Base-by-base conservation (phyloP, 2,329 filamentous ascomycete species). In the Colletotrichum sp. region DNA sequence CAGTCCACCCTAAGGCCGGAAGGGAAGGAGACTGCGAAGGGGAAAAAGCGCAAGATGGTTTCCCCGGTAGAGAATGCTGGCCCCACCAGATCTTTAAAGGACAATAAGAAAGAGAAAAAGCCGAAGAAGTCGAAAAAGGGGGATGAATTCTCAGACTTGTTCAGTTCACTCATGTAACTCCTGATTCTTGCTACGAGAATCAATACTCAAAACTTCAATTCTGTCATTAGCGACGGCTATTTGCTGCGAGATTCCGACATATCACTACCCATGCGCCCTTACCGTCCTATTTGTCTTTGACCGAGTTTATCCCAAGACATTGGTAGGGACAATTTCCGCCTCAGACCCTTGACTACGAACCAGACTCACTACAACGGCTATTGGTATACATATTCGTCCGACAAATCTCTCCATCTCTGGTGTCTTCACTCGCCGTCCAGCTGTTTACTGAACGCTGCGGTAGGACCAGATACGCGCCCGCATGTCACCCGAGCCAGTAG, bases 401-500 rank as follows among this genome's bases (percentile, higher is more conserved):
- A 24, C 44, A 52, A 48, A 48, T 22, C 34, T 22, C 44, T 52
- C 44, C 44, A 52, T 52, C 44, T 52, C n/a, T 52, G 8, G 10
- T 22, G 55, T 62, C 28, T 62, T 62, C 28, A 28, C 24, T 28
- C 59, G 5, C 59, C 8, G 28, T 16, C 59, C 28, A n/a, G 24
- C 28, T 62, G 9, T 32, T 57, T 73, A 78, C 72, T 78, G 77
- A 26, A 78, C 72, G 32, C 75, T 78, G 71, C 91, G 89, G 82
- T 95, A 98, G 81, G 94, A 96, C 97, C 97, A 99, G 87, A 99
- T 99, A 82, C 97, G 93, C 71, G 97, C 97, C 84, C 96, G 94
- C 95, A 98, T 98, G 84, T 99, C 97, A 81, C 97, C 97, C 80
- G 96, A 98, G 77, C 97, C 97, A 7, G 97, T 99, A 55, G 97